Evolutionary conservation across 305 asterid genomes (phyloP).

Genomic region (Solanum chacoense): DNA sequence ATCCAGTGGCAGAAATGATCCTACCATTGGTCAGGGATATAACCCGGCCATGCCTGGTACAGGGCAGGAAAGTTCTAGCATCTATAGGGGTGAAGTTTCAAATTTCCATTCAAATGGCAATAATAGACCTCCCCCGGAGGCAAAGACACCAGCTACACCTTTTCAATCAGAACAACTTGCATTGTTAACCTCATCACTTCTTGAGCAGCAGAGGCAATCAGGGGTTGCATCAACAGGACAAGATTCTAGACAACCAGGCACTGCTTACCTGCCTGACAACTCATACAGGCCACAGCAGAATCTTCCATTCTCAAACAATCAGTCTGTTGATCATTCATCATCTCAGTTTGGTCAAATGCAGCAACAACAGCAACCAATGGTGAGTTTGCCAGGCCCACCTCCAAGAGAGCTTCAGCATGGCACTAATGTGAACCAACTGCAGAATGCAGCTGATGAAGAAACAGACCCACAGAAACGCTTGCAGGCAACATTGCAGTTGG

Average conservation of each 20-base stretch:
- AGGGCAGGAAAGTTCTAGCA: conserved; percentile 1
- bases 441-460: conserved; percentile 39
- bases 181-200: conserved; percentile 60
- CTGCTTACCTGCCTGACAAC: conserved; percentile 24
- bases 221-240: conserved; percentile 17
- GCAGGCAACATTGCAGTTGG: conserved; percentile 87
- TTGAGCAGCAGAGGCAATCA: conserved; percentile 59
- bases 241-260: conserved; percentile 37
- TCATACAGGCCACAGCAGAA: conserved; percentile 30
- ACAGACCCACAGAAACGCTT: conserved; percentile 74
- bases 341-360: conserved; percentile 42
- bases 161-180: conserved; percentile 64
- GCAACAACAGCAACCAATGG: conserved; percentile 25
- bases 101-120: conserved; percentile 19
- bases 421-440: conserved; percentile 28
- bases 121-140: conserved; percentile 26
- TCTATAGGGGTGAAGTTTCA: not conserved
- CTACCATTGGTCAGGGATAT: conserved; percentile 21
- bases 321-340: conserved; percentile 33
- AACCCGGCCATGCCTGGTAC: conserved; percentile 2
- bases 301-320: conserved; percentile 29
- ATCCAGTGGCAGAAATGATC: conserved; percentile 10
- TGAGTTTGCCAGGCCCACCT: conserved; percentile 21
- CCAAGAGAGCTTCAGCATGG: conserved; percentile 31
- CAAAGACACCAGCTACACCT: conserved; percentile 28